phyloP scores from a whole-genome alignment of 345 rosid genomes.

The Camelina neglecta region DNA sequence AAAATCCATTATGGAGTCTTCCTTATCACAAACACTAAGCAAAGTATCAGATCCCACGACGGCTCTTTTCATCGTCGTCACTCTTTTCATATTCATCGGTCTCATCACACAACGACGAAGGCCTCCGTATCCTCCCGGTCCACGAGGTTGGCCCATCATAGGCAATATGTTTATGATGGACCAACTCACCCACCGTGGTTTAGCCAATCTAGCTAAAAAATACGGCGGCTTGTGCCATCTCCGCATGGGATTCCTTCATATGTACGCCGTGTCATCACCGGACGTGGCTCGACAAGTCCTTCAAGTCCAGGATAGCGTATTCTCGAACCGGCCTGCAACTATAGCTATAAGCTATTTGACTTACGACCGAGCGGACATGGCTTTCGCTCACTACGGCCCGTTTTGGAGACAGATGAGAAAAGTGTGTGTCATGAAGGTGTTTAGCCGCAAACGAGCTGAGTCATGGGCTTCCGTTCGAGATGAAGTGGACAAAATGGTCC shows the following conservation, averaged over 20 bases:
- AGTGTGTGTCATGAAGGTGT: constrained; percentile 83
- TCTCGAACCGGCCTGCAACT: constrained; percentile 89
- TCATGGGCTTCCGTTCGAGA: constrained; percentile 94
- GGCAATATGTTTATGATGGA: constrained; percentile 94
- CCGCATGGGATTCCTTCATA: constrained; percentile 75
- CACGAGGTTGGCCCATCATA: constrained; percentile 77
- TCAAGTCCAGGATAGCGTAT: constrained; percentile 82
- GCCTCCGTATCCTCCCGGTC: constrained; percentile 84
- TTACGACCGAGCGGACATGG: constrained; percentile 92
- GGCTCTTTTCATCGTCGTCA: constrained; percentile 45
- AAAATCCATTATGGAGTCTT: constrained; percentile 41
- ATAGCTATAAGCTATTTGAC: constrained; percentile 84
- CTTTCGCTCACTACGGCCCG: constrained; percentile 95
- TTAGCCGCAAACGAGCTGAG: constrained; percentile 91
- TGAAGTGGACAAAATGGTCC: constrained; percentile 68
- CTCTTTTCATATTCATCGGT: constrained; percentile 54
- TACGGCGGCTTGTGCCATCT: constrained; percentile 90
- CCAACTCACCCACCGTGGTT: constrained; percentile 90
- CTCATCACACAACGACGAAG: constrained; percentile 48
- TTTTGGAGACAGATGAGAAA: constrained; percentile 99
- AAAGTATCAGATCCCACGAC: constrained; percentile 40
- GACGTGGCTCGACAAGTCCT: constrained; percentile 80
- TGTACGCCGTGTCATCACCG: constrained; percentile 72
- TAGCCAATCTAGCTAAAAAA: constrained; percentile 60
- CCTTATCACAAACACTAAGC: constrained; percentile 41